Evolutionary conservation across 495 filamentous ascomycete genomes (phyloP).

Genomic region (Penicillium odoratum): DNA sequence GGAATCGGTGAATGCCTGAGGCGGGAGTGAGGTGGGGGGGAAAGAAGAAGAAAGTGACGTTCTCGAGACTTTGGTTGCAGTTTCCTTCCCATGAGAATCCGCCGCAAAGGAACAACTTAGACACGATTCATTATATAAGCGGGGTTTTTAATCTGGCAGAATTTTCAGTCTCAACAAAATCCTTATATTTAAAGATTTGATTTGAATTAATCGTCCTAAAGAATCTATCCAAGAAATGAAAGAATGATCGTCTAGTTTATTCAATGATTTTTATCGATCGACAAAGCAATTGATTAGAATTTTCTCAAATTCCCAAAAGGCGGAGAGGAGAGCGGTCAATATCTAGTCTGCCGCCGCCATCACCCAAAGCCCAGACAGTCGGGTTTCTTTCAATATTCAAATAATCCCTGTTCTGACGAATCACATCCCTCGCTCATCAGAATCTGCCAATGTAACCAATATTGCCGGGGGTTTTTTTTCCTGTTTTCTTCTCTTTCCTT

Average conservation of each 20-base stretch:
- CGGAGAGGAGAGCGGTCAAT: constrained; percentile 5
- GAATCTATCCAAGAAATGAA: too few species aligned
- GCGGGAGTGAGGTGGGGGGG: neutral
- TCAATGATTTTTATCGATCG: too few species aligned
- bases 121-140: neutral
- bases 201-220: too few species aligned
- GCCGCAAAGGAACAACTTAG: constrained; percentile 16
- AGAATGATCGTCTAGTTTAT: too few species aligned
- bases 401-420: constrained; percentile 7
- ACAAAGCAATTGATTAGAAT: neutral
- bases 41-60: constrained; percentile 11
- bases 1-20: neutral
- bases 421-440: neutral
- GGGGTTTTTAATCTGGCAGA: constrained; percentile 5
- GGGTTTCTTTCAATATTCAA: neutral
- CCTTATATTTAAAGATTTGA: too few species aligned
- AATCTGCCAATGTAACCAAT: constrained; percentile 7
- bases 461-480: neutral
- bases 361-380: constrained; percentile 10
- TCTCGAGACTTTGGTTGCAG: constrained; percentile 19
- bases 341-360: constrained; percentile 5
- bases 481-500: neutral
- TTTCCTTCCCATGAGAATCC: constrained; percentile 10
- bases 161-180: neutral
- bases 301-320: neutral